Evolutionary conservation across 495 filamentous ascomycete genomes (phyloP).

Genomic region (Penicillium dipodomyicola): DNA sequence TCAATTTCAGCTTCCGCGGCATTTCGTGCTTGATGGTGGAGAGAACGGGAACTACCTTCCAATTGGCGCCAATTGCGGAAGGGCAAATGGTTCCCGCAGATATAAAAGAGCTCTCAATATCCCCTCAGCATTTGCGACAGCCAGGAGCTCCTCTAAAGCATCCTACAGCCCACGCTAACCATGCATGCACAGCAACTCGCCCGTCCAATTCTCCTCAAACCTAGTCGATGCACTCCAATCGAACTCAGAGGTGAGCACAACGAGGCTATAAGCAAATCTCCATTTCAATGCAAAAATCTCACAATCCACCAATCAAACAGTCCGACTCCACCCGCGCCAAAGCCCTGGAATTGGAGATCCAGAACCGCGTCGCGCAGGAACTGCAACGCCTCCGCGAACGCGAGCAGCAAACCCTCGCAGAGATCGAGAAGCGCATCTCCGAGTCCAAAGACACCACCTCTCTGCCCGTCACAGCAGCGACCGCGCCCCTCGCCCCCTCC

Average conservation of each 20-base stretch:
- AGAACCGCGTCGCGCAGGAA: conserved; percentile 81
- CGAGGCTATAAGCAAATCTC: conserved; percentile 2
- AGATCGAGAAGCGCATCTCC: conserved; percentile 55
- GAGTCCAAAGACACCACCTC: conserved; percentile 37
- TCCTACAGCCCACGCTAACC: conserved; percentile 5
- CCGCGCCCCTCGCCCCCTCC: conserved; percentile 30
- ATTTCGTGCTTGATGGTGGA: conserved; percentile 8
- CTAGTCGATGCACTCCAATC: conserved; percentile 78
- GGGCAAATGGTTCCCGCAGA: neutral
- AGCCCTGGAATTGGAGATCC: conserved; percentile 80
- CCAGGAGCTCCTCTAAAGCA: neutral
- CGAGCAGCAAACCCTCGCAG: conserved; percentile 54
- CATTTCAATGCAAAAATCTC: conserved; percentile 12
- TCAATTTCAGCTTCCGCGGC: conserved; percentile 8
- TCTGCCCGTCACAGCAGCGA: conserved; percentile 30
- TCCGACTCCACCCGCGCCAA: conserved; percentile 83
- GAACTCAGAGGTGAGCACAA: conserved; percentile 71
- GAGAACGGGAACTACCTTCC: conserved; percentile 16
- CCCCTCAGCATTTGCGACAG: neutral
- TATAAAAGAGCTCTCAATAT: neutral
- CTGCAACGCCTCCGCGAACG: conserved; percentile 71
- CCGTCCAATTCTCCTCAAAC: conserved; percentile 82
- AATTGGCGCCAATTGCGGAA: conserved; percentile 17
- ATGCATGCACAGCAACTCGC: conserved; percentile 62
- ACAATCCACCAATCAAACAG: conserved; percentile 44